Evolutionary conservation across 768 basidiomycete genomes (phyloP).

Genomic region (Crucibulum laeve): DNA sequence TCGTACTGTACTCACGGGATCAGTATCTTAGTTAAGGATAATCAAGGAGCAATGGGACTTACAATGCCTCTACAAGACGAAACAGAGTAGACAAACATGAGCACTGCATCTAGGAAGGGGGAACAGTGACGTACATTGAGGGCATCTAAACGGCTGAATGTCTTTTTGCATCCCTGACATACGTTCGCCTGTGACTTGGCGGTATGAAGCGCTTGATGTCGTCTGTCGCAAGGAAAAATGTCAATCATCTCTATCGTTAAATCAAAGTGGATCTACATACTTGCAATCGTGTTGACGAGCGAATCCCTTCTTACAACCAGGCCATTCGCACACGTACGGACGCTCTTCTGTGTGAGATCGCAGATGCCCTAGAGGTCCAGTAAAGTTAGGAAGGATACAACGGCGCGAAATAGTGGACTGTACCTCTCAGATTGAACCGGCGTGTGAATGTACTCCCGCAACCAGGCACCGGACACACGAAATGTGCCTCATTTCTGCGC

Average conservation of each 20-base stretch:
- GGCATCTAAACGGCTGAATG: slow-evolving; percentile 91
- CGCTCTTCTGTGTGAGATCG: slow-evolving; percentile 95
- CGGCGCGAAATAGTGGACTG: slow-evolving; percentile 4
- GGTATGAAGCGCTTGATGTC: slow-evolving; percentile 87
- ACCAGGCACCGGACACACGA: slow-evolving; percentile 90
- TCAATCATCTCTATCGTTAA: not conserved
- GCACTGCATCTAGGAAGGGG: slow-evolving; percentile 1
- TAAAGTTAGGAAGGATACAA: slow-evolving; percentile 7
- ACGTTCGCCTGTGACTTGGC: slow-evolving; percentile 80
- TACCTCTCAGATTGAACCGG: slow-evolving; percentile 84
- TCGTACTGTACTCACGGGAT: slow-evolving; percentile 50
- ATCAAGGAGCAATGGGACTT: slow-evolving; percentile 28
- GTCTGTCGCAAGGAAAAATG: slow-evolving; percentile 37
- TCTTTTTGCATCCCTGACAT: slow-evolving; percentile 91
- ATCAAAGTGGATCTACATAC: slow-evolving; percentile 37
- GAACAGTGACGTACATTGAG: slow-evolving; percentile 69
- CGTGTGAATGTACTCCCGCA: slow-evolving; percentile 98
- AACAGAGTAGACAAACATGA: slow-evolving; percentile 6
- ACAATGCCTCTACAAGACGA: slow-evolving; percentile 66
- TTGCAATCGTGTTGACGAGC: slow-evolving; percentile 98
- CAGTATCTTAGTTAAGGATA: slow-evolving; percentile 17
- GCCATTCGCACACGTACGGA: slow-evolving; percentile 91
- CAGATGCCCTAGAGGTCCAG: slow-evolving; percentile 63
- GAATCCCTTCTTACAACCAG: slow-evolving; percentile 92
- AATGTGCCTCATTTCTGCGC: slow-evolving; percentile 86